Evolutionary conservation across 2,329 filamentous ascomycete species (phyloP), one percentile per base, ranked within the genome.

Genomic region (Chaetomiaceae sp.): DNA sequence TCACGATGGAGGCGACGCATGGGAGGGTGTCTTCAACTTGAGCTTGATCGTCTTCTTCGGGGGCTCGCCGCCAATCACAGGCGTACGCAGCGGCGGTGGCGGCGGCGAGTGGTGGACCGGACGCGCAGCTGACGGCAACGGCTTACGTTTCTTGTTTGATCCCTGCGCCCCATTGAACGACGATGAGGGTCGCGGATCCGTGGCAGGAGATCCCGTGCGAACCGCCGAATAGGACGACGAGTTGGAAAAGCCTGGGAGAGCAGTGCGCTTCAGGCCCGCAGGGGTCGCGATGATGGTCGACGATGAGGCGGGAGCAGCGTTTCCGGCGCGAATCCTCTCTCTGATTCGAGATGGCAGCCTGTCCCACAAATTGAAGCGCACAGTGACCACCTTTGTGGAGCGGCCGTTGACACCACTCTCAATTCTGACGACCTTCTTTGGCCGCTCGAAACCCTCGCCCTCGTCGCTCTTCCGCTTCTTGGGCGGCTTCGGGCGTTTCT

Each of bases 391-490:
- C 44, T 56, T 62, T 7, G 48, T 41, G 2, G 35, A 47, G 5
- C 51, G 51, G 14, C 54, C 53, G 8, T 55, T 48, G 12, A 23
- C 38, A 20, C 48, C 55, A 10, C 23, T 51, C 4, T 58, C 55
- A 3, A 54, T 54, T 39, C 55, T 60, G 21, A 58, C 34, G 13
- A 63, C 35, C 51, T 68, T 68, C 53, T 62, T 64, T 12, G 60
- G 60, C 16, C 62, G 60, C 21, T 55, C 52, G 39, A 37, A 42
- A 16, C 40, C 56, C 14, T 60, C 59, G 4, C 21, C 49, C 17
- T 62, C 60, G 9, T 65, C 62, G 43, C 60, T 63, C 57, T 66
- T 65, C 39, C 64, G 61, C 55, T 66, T 66, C 44, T 59, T 62
- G 9, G 44, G 37, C 12, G 45, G 49, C 44, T 61, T 62, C 5